These are phyloP conservation scores for Yarrowia sp. DNA, from an alignment of 805 yeast species.

Conservation along the genomic window DNA sequence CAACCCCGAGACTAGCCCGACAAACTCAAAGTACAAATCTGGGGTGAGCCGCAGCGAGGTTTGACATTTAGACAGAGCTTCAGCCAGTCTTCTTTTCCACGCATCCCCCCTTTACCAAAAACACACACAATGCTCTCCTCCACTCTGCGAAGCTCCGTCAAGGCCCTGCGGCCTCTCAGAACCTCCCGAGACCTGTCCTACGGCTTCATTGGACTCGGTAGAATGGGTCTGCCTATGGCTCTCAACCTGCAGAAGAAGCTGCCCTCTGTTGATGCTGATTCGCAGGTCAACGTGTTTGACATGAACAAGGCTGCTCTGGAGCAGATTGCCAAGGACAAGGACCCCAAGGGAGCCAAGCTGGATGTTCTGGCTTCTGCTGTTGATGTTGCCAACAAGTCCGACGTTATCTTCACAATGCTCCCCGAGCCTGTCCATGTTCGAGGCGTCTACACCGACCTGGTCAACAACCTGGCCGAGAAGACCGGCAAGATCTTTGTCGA, in stretches of 20 bases:
- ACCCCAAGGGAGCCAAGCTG: constrained; percentile 35
- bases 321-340: constrained; percentile 35
- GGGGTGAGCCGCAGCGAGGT: constrained; percentile 22
- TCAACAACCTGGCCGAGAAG: constrained; percentile 34
- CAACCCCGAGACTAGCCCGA: constrained; percentile 22
- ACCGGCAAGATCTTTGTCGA: constrained; percentile 43
- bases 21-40: constrained; percentile 21
- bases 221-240: constrained; percentile 59
- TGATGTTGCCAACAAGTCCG: constrained; percentile 34
- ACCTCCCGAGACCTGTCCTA: constrained; percentile 34
- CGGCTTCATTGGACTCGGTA: constrained; percentile 58
- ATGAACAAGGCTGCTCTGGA: constrained; percentile 38
- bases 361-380: constrained; percentile 30
- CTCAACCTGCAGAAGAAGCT: constrained; percentile 45
- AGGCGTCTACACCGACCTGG: constrained; percentile 44
- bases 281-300: constrained; percentile 42
- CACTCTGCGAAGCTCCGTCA: constrained; percentile 9
- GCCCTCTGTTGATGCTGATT: constrained; percentile 43
- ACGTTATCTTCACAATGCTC: constrained; percentile 50
- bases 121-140: constrained; percentile 5
- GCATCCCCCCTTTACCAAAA: background rate
- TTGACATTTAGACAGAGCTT: background rate
- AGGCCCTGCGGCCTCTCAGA: constrained; percentile 10
- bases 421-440: constrained; percentile 54
- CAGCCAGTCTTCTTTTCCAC: background rate